Base-by-base conservation (phyloP, 805 yeast species). In the Candida saitoana region DNA sequence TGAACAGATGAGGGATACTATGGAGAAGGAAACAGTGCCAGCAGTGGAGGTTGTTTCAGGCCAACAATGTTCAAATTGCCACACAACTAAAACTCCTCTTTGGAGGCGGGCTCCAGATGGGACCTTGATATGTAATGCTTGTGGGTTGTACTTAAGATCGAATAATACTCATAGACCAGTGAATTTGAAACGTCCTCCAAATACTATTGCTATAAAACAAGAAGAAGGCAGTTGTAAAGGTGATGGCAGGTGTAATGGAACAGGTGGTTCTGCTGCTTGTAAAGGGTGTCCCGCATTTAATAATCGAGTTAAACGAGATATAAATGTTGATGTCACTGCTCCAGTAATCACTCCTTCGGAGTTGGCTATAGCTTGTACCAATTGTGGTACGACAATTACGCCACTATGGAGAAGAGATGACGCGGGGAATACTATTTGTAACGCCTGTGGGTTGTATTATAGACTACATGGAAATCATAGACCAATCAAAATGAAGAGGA, bases 331-430 rank as follows among this genome's bases (percentile, higher is more conserved):
- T 12, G 38, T 20, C 18, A 43, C 27, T 31, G 41, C 36, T 9
- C 12, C 39, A 12, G 39, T 32, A n/a, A 24, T 16, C 15, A 25
- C 14, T 15, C 25, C 38, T 11, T 11, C 11, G 27, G 27, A 22
- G 27, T 22, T 22, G 38, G 84, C 84, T 8, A 77, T 87, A 5
- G 88, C 95, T 0, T 87, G 96, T 59, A 82, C 77, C 49, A 87
- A 87, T 65, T 87, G 96, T 63, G 82, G 81, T 2, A 84, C 93
- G 9, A 87, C 93, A 1, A 84, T 84, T 43, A 87, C 96, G 0
- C 96, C 96, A 0, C 65, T 87, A 9, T 87, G 95, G 95, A 73
- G 95, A 56, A 69, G 95, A 47, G 90, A 86, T 57, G 89, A 80
- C 49, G 72, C 71, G 4, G 95, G 95, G 3, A 82, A 86, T 52